phyloP scores from a whole-genome alignment of 2,329 filamentous ascomycete species.

The Aspergillus costaricaensis region DNA sequence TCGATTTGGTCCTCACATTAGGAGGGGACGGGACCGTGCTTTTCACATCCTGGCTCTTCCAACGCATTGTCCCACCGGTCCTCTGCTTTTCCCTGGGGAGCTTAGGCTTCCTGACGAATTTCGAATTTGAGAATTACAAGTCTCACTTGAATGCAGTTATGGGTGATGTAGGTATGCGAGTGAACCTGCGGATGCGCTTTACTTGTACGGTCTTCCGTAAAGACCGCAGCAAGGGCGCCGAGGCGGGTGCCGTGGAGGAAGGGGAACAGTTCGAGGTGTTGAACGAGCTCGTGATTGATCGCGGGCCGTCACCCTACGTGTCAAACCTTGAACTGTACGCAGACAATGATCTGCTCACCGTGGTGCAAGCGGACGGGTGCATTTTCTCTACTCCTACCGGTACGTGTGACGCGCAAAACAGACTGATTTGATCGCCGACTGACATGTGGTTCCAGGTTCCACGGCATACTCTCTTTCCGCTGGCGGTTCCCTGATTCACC shows the following conservation, averaged over 20 bases:
- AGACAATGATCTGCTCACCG: conserved; percentile 90
- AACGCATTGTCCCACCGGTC: conserved; percentile 89
- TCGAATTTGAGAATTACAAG: conserved; percentile 89
- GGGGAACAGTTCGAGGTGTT: conserved; percentile 96
- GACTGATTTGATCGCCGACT: conserved; percentile 2
- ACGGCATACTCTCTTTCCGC: conserved; percentile 97
- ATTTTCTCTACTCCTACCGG: conserved; percentile 97
- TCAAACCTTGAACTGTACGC: conserved; percentile 96
- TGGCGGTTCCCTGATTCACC: conserved; percentile 91
- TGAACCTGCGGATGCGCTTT: conserved; percentile 97
- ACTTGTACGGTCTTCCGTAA: conserved; percentile 94
- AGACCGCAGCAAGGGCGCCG: conserved; percentile 49
- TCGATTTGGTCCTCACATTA: conserved; percentile 90
- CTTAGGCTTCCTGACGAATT: conserved; percentile 93
- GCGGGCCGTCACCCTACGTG: conserved; percentile 93
- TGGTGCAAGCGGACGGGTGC: conserved; percentile 94
- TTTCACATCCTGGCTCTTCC: conserved; percentile 95
- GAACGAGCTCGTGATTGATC: conserved; percentile 97
- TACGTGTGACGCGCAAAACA: conserved; percentile 30
- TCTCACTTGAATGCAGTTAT: conserved; percentile 84
- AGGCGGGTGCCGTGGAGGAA: conserved; percentile 70
- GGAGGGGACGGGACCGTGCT: conserved; percentile 96
- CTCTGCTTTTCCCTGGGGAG: conserved; percentile 90
- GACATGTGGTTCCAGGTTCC: conserved; percentile 53
- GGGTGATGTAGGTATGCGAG: conserved; percentile 93